Evolutionary conservation across 2,329 filamentous ascomycete genomes (phyloP), one percentile per base, ranked within the genome.

Genomic region (Neonectria punicea): DNA sequence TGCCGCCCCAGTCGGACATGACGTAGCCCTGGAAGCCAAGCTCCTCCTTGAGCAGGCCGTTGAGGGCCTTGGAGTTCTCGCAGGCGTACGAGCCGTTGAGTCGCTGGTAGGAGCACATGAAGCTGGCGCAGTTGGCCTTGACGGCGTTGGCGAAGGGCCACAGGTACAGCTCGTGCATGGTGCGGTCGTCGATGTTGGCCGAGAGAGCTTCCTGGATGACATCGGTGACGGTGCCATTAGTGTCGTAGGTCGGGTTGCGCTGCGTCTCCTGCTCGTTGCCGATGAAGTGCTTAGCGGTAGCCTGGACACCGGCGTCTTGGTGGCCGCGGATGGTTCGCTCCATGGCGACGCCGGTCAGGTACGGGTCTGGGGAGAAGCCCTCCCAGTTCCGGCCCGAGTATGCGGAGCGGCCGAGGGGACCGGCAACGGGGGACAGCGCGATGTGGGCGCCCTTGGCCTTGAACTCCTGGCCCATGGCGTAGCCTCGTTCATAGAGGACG

Each of bases 361-460:
- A 89, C 2, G 91, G 91, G 68, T 93, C 91, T 4, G 90, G 87
- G 1, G 87, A 86, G 80, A 82, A 84, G 7, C 81, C 83, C 76
- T 89, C 87, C 90, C 90, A 92, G 76, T 90, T 91, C 57, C 89
- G 83, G 32, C 91, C 91, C 1, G 75, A 75, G 67, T 79, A 80
- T 41, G 79, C 79, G 5, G 77, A 79, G 14, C 80, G 78, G 16
- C 82, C 84, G 16, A 85, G 77, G 18, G 83, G 81, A 2, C 81
- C 81, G 14, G 74, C 73, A 20, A 82, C 79, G 13, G 82, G 80
- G 1, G 68, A 73, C 28, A 94, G 84, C 68, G 89, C 87, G 30
- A 93, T 82, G 74, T 94, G 90, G 22, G 92, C 85, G 62, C 92
- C 92, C 80, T 94, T 94, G 67, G 80, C 89, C 70, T 85, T 87